These are phyloP conservation scores for Leucocoprinus sp. DNA, from an alignment of 768 basidiomycete genomes.

Conservation along the genomic window DNA sequence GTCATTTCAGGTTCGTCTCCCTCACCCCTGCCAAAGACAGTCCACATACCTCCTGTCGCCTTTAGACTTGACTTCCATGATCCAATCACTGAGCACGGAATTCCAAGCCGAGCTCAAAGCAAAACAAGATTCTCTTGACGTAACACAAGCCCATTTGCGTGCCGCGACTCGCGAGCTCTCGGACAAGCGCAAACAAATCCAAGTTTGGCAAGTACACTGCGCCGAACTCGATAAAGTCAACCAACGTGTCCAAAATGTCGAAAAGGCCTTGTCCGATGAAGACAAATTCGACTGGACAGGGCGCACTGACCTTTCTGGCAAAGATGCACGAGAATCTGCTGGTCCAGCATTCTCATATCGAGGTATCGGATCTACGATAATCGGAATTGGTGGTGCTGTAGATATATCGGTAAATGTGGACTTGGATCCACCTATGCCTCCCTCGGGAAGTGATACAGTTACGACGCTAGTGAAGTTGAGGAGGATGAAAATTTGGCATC, in stretches of 20 bases:
- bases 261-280: constrained; percentile 70
- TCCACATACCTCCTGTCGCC: neutral
- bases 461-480: constrained; percentile 63
- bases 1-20: constrained; percentile 57
- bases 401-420: constrained; percentile 61
- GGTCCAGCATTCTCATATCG: constrained; percentile 68
- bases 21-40: neutral
- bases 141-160: constrained; percentile 79
- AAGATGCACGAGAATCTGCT: constrained; percentile 30
- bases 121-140: constrained; percentile 84
- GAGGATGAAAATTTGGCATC: constrained; percentile 78
- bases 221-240: constrained; percentile 73
- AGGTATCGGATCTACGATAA: constrained; percentile 58
- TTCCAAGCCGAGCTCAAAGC: constrained; percentile 78
- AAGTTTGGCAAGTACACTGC: constrained; percentile 63
- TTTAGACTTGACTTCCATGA: constrained; percentile 78
- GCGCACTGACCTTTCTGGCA: constrained; percentile 39
- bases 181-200: constrained; percentile 82
- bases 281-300: constrained; percentile 88
- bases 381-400: constrained; percentile 54
- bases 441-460: constrained; percentile 35
- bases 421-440: constrained; percentile 65
- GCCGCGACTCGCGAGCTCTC: constrained; percentile 86
- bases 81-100: constrained; percentile 68
- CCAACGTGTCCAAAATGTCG: constrained; percentile 78